Conservation (phyloP, 805 yeast species). For the Teunomyces funiuensis region DNA sequence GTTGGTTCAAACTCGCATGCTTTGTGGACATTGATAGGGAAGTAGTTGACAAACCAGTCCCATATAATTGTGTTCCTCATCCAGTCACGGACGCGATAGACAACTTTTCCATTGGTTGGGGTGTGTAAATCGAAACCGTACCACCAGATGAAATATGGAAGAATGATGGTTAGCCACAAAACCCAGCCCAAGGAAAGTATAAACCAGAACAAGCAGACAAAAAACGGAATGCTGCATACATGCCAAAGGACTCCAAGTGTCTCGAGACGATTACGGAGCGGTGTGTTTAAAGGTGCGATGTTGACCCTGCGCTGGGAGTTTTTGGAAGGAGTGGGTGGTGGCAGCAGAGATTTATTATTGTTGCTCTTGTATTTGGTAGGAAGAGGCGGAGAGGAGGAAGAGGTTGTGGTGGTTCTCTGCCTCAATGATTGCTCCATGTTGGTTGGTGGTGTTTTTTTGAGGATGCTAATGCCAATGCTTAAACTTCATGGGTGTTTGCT, state of each 20-base stretch:
- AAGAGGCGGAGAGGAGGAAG: neutral
- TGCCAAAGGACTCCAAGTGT: conserved; percentile 74
- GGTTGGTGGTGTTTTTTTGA: neutral
- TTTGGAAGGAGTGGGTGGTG: neutral
- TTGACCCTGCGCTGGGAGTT: conserved; percentile 16
- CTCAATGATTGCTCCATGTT: conserved; percentile 1
- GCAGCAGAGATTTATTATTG: no score
- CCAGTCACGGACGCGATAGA: conserved; percentile 53
- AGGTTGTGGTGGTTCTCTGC: neutral
- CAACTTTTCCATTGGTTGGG: conserved; percentile 71
- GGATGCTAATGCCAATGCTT: neutral
- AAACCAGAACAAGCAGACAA: conserved; percentile 52
- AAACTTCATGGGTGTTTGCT: neutral
- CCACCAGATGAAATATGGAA: conserved; percentile 59
- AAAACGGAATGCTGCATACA: conserved; percentile 63
- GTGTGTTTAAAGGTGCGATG: conserved; percentile 58
- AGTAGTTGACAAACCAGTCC: conserved; percentile 73
- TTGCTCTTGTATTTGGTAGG: no score
- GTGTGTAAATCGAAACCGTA: conserved; percentile 61
- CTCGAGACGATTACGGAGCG: conserved; percentile 58
- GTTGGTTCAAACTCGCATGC: conserved; percentile 74
- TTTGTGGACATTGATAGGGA: conserved; percentile 73
- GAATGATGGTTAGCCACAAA: conserved; percentile 65
- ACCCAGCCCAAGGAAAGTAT: conserved; percentile 51
- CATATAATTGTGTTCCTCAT: conserved; percentile 61